These are phyloP conservation scores for Alternaria sp. DNA, from an alignment of 2,329 filamentous ascomycete genomes.

Conservation along the genomic window DNA sequence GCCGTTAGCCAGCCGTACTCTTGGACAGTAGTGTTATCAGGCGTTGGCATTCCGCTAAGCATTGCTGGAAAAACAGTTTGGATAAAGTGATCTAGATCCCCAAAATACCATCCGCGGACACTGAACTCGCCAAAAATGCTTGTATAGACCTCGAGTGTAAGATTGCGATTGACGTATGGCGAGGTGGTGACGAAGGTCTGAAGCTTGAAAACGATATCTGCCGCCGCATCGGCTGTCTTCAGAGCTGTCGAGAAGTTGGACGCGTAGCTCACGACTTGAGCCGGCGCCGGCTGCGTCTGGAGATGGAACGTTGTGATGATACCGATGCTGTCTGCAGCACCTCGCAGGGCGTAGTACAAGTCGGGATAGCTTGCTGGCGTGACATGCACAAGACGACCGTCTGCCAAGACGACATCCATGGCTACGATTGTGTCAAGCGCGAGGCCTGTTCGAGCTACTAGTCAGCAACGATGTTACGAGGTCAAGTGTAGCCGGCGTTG, in stretches of 20 bases:
- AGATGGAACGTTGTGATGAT: conserved; percentile 45
- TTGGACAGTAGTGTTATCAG: conserved; percentile 7
- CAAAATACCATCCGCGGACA: conserved; percentile 15
- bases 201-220: conserved; percentile 7
- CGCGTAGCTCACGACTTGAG: conserved; percentile 3
- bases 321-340: conserved; percentile 13
- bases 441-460: not conserved
- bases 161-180: conserved; percentile 4
- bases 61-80: conserved; percentile 4
- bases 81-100: not conserved
- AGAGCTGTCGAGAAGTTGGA: conserved; percentile 5
- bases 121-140: conserved; percentile 7
- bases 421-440: conserved; percentile 10
- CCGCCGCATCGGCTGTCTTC: conserved; percentile 1
- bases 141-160: conserved; percentile 11
- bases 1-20: conserved; percentile 5
- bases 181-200: conserved; percentile 8
- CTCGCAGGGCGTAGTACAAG: conserved; percentile 6
- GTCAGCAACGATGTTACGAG: not conserved
- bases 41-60: conserved; percentile 3
- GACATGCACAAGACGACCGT: not conserved
- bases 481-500: no score
- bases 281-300: conserved; percentile 29
- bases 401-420: conserved; percentile 9
- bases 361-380: not conserved